A percentile compares a stretch with the other conserved stretches of the same genome.
Conservation (phyloP, 1,284 basidiomycete genomes). For the Trametes pubescens region DNA sequence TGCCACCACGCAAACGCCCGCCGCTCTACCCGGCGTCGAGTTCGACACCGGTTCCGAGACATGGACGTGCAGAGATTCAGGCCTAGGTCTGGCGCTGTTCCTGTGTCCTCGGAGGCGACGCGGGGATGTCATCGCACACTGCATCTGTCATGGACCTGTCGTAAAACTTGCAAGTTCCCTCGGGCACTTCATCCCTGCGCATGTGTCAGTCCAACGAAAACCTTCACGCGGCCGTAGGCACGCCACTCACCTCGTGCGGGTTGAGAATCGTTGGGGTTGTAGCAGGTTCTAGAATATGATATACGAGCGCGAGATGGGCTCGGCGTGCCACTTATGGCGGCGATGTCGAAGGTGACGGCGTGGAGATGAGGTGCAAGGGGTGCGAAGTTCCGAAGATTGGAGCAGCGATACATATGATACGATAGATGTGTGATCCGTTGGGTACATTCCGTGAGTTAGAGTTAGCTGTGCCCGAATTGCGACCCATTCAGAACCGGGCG, state of each 20-base stretch:
- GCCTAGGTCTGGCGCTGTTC: slow-evolving; percentile 5
- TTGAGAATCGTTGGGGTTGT: not conserved
- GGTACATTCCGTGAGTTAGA: not conserved
- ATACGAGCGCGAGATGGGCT: not conserved
- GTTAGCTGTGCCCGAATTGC: not conserved
- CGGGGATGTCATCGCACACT: not conserved
- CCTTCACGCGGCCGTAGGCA: slow-evolving; percentile 1
- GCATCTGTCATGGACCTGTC: slow-evolving; percentile 22
- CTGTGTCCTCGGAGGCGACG: not conserved
- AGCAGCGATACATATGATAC: slow-evolving; percentile 22
- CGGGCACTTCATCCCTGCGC: not conserved
- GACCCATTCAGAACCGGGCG: not conserved
- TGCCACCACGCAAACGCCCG: slow-evolving; percentile 28
- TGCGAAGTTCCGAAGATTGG: not conserved
- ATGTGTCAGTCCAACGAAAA: slow-evolving; percentile 6
- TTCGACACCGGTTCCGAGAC: slow-evolving; percentile 1
- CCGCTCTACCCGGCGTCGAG: not conserved
- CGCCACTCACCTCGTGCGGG: slow-evolving; percentile 2
- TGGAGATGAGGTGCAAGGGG: not conserved
- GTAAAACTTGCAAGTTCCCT: not conserved
- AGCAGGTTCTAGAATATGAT: not conserved
- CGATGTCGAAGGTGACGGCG: not conserved
- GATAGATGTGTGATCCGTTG: not conserved
- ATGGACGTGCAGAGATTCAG: not conserved
- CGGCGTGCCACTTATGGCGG: not conserved